Evolutionary conservation across 106 monocot genomes (phyloP), one percentile per base, ranked within the genome.

Genomic region (Acanthochlamys bracteata): DNA sequence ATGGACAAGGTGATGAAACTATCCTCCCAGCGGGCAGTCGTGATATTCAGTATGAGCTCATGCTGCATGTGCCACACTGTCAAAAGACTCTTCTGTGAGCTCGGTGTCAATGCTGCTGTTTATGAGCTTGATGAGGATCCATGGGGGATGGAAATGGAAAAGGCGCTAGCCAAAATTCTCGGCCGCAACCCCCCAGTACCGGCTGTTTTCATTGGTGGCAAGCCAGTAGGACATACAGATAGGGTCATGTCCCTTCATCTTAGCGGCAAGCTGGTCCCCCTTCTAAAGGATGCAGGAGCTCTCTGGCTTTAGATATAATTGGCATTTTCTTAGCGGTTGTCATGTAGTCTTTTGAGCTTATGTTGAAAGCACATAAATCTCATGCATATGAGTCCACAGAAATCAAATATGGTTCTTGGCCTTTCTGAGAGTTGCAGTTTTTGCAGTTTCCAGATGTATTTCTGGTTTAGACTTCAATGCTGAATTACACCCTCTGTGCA

Each of bases 1-100:
- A 77, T 77, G 76, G 76, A 77, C 7, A 65, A 26, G 53, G 76
- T 77, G 61, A 71, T 21, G 59, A 77, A n/a, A 53, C 14, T 77
- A 42, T 70, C 76, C 4, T 77, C 76, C 4, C 70, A 71, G 20
- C 51, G 66, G 25, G 71, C 76, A 13, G 76, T 77, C 8, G 76
- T 77, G 47, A 66, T 77, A 41, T 77, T 77, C 60, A 77, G 71
- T 41, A 39, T 27, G 60, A 77, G 76, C 69, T 66, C 76, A 11
- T 77, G 76, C 66, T 77, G 76, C 66, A 77, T 77, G 76, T 71
- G 76, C 42, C 71, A 77, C 71, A 61, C 76, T 10, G 54, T 77
- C 51, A 71, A 71, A 66, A 59, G 60, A 27, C 71, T 70, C 49
- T 53, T 74, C 59, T 15, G 7, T 16, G 80, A 71, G 39, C 61